Conservation (phyloP, 2,329 filamentous ascomycete genomes). For the Trichoderma atroviride region DNA sequence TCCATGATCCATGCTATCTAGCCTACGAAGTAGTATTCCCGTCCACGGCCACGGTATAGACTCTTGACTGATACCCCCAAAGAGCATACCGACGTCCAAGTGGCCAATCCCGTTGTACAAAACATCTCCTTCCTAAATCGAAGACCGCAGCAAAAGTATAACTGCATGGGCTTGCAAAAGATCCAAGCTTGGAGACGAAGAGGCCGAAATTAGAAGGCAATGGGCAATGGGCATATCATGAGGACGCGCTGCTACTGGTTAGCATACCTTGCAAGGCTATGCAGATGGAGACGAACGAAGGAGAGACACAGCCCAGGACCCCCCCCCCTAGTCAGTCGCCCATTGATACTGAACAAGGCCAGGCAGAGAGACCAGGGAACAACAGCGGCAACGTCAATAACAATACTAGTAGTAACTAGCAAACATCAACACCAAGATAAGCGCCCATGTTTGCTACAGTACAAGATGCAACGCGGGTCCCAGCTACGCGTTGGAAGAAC, state of each 20-base stretch:
- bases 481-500: neutral
- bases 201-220: constrained; percentile 21
- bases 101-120: neutral
- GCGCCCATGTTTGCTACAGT: neutral
- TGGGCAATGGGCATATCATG: neutral
- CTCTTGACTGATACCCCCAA: neutral
- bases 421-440: neutral
- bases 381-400: neutral
- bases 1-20: neutral
- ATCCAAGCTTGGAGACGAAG: constrained; percentile 6
- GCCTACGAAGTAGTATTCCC: neutral
- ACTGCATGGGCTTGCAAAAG: constrained; percentile 17
- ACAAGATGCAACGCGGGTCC: neutral
- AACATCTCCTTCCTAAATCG: constrained; percentile 23
- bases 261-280: neutral
- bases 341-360: neutral
- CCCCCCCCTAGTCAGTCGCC: too few relatives aligned
- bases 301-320: neutral
- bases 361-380: neutral
- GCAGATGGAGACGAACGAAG: neutral
- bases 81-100: neutral
- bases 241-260: neutral
- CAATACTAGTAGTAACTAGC: neutral
- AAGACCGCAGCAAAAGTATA: neutral
- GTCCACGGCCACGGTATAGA: neutral